A percentile compares a stretch with the other conserved stretches of the same genome.
These are phyloP conservation scores for Aspergillus mulundensis DNA, from an alignment of 495 filamentous ascomycete genomes.

Conservation along the genomic window DNA sequence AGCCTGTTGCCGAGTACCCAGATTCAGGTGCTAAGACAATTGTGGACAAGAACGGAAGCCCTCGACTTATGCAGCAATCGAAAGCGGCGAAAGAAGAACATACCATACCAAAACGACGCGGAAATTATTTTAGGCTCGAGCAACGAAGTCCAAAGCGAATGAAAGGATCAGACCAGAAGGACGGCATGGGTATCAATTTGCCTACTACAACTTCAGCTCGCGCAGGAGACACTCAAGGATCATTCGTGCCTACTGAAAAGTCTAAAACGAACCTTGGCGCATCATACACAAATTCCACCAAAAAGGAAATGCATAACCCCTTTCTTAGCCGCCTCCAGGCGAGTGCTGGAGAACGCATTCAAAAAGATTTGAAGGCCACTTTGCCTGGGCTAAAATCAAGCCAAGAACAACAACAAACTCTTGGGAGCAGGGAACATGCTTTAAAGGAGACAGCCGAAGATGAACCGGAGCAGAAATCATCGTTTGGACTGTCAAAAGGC, in stretches of 20 bases:
- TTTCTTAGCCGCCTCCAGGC: not conserved
- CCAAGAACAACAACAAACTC: not conserved
- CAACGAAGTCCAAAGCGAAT: not conserved
- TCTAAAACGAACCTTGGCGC: not conserved
- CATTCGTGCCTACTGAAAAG: not conserved
- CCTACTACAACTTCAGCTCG: not conserved
- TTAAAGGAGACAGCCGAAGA: not conserved
- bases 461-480: not conserved
- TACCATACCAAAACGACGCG: not conserved
- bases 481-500: not conserved
- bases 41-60: slow-evolving; percentile 16
- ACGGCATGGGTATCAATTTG: not conserved
- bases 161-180: not conserved
- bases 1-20: not conserved
- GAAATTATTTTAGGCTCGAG: not conserved
- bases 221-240: not conserved
- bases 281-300: not conserved
- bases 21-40: not conserved
- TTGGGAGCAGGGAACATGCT: not conserved
- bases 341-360: not conserved
- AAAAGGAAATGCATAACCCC: not conserved
- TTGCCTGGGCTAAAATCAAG: not conserved
- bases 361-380: not conserved
- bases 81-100: not conserved
- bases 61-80: slow-evolving; percentile 5